phyloP scores from a whole-genome alignment of 2,329 filamentous ascomycete genomes.

The Paramyrothecium roridum region DNA sequence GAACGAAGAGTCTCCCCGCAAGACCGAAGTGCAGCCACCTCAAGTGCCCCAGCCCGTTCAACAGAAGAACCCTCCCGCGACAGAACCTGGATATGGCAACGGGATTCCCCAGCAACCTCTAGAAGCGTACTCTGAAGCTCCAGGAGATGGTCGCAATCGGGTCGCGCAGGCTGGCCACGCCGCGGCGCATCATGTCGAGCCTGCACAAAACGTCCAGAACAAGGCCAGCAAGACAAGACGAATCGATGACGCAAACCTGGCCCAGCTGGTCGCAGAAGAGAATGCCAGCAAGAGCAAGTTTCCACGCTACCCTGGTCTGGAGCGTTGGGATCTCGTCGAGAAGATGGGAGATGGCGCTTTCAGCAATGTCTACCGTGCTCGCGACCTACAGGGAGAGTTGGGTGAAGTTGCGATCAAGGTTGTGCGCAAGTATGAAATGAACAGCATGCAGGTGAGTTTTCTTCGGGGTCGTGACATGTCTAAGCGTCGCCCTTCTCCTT shows the following conservation, averaged over 20 bases:
- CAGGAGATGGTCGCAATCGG: conserved; percentile 60
- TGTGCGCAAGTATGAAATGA: conserved; percentile 98
- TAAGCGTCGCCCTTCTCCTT: conserved; percentile 18
- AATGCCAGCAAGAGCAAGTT: conserved; percentile 82
- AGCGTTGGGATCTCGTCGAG: conserved; percentile 77
- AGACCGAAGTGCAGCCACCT: conserved; percentile 47
- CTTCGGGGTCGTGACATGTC: conserved; percentile 13
- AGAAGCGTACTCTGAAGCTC: conserved; percentile 61
- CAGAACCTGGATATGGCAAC: conserved; percentile 39
- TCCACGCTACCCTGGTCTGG: conserved; percentile 53
- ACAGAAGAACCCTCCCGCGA: conserved; percentile 49
- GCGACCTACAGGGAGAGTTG: conserved; percentile 66
- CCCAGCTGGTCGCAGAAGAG: conserved; percentile 88
- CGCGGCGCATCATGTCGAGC: conserved; percentile 60
- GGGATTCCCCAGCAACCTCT: conserved; percentile 41
- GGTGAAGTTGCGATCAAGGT: conserved; percentile 96
- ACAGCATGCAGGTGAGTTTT: conserved; percentile 88
- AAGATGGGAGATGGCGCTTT: conserved; percentile 99
- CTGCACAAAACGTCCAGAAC: conserved; percentile 50
- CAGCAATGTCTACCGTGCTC: conserved; percentile 94
- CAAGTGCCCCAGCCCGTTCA: conserved; percentile 51
- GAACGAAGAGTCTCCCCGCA: conserved; percentile 50
- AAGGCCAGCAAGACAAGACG: conserved; percentile 27
- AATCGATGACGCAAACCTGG: conserved; percentile 66
- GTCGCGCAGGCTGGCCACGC: conserved; percentile 65